phyloP scores from a whole-genome alignment of 768 basidiomycete genomes.

The Trichaptum fuscoviolaceum region DNA sequence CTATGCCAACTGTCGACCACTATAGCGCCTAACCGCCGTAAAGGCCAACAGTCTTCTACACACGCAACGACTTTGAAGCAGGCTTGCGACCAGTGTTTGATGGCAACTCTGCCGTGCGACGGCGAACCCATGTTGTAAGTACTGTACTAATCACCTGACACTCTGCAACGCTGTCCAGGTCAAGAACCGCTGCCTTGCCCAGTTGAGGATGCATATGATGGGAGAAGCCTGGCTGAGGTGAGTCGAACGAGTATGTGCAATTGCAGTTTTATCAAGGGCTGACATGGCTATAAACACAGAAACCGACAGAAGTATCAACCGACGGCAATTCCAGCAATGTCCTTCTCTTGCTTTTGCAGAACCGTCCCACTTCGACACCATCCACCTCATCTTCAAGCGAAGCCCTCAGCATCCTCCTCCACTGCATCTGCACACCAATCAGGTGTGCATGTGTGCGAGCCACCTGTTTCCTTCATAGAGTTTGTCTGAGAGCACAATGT shows the following conservation, averaged over 20 bases:
- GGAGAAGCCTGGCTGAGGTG: constrained; percentile 85
- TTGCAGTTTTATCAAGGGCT: constrained; percentile 1
- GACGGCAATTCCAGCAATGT: no score
- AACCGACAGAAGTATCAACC: no score
- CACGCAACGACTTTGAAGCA: constrained; percentile 77
- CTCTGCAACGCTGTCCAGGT: constrained; percentile 51
- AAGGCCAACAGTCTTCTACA: constrained; percentile 61
- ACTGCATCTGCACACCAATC: no score
- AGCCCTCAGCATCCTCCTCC: no score
- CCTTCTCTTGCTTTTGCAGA: no score
- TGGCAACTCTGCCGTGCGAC: constrained; percentile 69
- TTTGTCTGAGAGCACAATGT: no score
- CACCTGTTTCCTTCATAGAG: no score
- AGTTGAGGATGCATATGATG: constrained; percentile 73
- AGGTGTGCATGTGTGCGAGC: no score
- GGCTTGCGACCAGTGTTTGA: constrained; percentile 82
- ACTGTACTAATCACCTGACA: no score
- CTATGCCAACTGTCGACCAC: constrained; percentile 52
- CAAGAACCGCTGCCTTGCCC: constrained; percentile 80
- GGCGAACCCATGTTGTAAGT: constrained; percentile 77
- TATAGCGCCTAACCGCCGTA: constrained; percentile 44
- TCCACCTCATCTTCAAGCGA: no score
- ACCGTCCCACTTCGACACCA: no score
- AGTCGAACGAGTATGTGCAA: constrained; percentile 22
- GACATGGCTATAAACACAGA: constrained; percentile 38